A percentile compares a stretch with the other conserved stretches of the same genome.
phyloP scores from a whole-genome alignment of 2,329 filamentous ascomycete genomes.

The Hymenoscyphus linearis region DNA sequence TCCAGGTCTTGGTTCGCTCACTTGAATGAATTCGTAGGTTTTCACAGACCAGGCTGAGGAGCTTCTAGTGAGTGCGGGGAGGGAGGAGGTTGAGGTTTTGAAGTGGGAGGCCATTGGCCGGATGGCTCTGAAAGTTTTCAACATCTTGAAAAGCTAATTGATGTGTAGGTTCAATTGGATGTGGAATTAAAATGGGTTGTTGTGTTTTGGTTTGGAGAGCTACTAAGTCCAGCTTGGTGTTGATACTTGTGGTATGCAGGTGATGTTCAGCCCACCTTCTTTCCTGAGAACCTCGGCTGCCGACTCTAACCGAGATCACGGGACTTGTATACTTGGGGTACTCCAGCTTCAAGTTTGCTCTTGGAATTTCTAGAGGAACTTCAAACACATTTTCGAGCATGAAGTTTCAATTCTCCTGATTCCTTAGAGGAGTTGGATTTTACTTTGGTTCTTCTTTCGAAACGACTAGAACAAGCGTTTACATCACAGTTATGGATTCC shows the following conservation, averaged over 20 bases:
- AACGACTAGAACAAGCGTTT: too few relatives aligned
- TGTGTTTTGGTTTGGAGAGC: background rate
- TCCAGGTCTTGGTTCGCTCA: slow-evolving; percentile 78
- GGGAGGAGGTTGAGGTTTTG: slow-evolving; percentile 20
- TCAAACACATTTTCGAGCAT: too few relatives aligned
- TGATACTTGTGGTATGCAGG: background rate
- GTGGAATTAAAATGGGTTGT: background rate
- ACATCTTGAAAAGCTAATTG: slow-evolving; percentile 12
- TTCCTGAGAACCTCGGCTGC: slow-evolving; percentile 6
- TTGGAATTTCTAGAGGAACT: too few relatives aligned
- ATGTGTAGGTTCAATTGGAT: background rate
- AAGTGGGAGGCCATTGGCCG: slow-evolving; percentile 31
- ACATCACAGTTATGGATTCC: too few relatives aligned
- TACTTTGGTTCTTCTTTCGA: too few relatives aligned
- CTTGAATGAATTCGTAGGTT: slow-evolving; percentile 75
- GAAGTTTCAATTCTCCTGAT: too few relatives aligned
- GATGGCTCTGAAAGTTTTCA: slow-evolving; percentile 28
- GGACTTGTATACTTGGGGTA: too few relatives aligned
- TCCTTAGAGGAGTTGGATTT: too few relatives aligned
- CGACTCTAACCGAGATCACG: background rate
- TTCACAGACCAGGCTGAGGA: slow-evolving; percentile 29
- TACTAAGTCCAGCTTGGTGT: background rate
- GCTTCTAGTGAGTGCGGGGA: slow-evolving; percentile 27
- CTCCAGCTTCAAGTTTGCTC: too few relatives aligned
- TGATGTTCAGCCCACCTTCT: background rate